These are phyloP conservation scores for Pugionium dolabratum DNA, from an alignment of 345 rosid genomes.

Conservation along the genomic window DNA sequence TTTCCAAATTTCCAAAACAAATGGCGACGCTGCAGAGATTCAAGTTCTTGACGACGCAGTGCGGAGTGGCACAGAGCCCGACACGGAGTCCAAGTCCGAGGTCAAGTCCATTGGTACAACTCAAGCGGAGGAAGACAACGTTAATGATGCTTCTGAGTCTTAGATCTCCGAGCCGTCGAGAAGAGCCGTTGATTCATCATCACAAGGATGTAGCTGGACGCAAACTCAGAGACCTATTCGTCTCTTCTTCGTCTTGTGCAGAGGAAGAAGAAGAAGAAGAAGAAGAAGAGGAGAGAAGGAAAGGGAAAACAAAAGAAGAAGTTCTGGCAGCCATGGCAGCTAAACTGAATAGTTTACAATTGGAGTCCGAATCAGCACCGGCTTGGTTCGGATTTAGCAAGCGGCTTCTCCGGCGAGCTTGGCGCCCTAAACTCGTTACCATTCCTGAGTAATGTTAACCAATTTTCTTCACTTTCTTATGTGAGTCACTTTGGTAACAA, in stretches of 20 bases:
- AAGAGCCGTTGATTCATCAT: conserved; percentile 31
- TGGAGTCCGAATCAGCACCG: conserved; percentile 44
- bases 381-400: conserved; percentile 71
- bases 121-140: conserved; percentile 69
- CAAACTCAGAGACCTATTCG: conserved; percentile 68
- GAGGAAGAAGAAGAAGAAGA: conserved; percentile 29
- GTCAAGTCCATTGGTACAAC: conserved; percentile 70
- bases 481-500: background rate
- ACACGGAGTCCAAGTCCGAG: conserved; percentile 72
- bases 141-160: conserved; percentile 72
- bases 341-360: conserved; percentile 19
- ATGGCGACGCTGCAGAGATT: conserved; percentile 87
- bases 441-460: conserved; percentile 53
- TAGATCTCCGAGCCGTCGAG: conserved; percentile 43
- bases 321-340: conserved; percentile 36
- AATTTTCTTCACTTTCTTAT: conserved; percentile 7
- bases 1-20: conserved; percentile 20
- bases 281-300: conserved; percentile 10
- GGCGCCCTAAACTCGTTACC: conserved; percentile 75
- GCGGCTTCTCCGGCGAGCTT: conserved; percentile 56
- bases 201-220: conserved; percentile 42
- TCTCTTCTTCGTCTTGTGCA: conserved; percentile 49
- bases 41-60: conserved; percentile 82
- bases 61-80: conserved; percentile 80
- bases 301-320: conserved; percentile 39